These are phyloP conservation scores for Pogostemon cablin DNA, from an alignment of 257 asterid genomes.

Conservation along the genomic window DNA sequence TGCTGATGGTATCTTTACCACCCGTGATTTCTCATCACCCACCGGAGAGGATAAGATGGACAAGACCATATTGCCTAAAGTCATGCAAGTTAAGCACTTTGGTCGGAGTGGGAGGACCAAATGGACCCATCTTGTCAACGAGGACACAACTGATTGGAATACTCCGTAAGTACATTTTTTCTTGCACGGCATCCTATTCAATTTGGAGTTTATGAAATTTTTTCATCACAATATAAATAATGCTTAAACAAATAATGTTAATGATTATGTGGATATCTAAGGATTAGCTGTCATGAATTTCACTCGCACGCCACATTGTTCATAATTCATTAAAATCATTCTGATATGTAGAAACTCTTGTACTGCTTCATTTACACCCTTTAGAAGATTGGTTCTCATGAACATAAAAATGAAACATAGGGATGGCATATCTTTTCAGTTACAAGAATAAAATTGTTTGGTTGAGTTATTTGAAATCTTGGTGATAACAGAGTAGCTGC, in stretches of 20 bases:
- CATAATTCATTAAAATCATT: not conserved
- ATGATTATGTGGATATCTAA: not conserved
- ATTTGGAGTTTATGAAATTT: conserved; percentile 20
- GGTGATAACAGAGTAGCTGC: conserved; percentile 3
- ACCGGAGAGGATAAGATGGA: conserved; percentile 97
- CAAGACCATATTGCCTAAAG: conserved; percentile 81
- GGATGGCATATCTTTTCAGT: not conserved
- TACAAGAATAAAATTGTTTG: not conserved
- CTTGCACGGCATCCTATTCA: conserved; percentile 24
- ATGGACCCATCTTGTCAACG: conserved; percentile 95
- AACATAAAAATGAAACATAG: not conserved
- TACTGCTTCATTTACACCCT: not conserved
- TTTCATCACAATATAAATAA: not conserved
- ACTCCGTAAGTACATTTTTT: conserved; percentile 66
- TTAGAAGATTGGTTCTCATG: conserved; percentile 8
- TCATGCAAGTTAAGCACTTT: conserved; percentile 97
- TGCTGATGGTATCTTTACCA: conserved; percentile 44
- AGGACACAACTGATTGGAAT: conserved; percentile 98
- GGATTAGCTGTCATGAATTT: not conserved
- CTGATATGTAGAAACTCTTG: not conserved
- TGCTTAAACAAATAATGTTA: conserved; percentile 16
- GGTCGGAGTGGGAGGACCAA: conserved; percentile 98
- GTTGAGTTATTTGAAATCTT: not conserved
- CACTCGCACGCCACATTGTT: conserved; percentile 2
- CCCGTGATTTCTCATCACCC: conserved; percentile 86